Evolutionary conservation across 441 rosid genomes (phyloP), one percentile per base, ranked within the genome.

Genomic region (Metrosideros polymorpha): DNA sequence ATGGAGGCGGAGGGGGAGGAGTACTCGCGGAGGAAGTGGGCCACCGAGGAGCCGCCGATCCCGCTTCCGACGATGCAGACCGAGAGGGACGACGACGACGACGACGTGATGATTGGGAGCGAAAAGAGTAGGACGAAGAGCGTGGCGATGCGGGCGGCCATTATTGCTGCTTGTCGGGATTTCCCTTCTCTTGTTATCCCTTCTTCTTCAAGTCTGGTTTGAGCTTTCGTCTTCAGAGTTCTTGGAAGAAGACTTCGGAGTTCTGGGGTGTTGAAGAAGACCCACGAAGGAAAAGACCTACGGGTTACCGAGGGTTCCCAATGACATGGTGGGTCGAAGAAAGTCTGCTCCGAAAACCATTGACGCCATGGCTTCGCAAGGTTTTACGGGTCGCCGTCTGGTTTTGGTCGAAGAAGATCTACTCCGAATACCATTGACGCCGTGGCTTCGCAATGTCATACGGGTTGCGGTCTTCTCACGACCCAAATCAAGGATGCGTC

Each of bases 41-140:
- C 95, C 5, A 94, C 90, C 63, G 99, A 96, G 83, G 99, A 93
- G 87, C 99, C 99, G 75, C 90, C 95, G 86, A 97, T 96, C 29
- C 99, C 99, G 87, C 93, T 86, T 61, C 99, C 99, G 47, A 97
- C 56, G 85, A 97, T 94, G 90, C 99, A 97, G 49, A 96, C 85
- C 53, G 89, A 49, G 90, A 85, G 84, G n/a, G 85, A 45, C n/a
- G 87, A 50, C 24, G 66, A 12, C 24, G 66, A 12, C 24, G 85
- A 57, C 30, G 30, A 61, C 45, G 88, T 71, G 82, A 14, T 82
- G 63, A 83, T 54, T 14, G 90, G 82, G 43, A 89, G 87, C 17
- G 86, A 86, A 85, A 89, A 57, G 82, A 91, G 50, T 79, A 91
- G 61, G 49, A 39, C 2, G n/a, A 71, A 71, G 79, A 71, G 29